phyloP scores from a whole-genome alignment of 2,329 filamentous ascomycete species.

The Trichoderma harzianum region DNA sequence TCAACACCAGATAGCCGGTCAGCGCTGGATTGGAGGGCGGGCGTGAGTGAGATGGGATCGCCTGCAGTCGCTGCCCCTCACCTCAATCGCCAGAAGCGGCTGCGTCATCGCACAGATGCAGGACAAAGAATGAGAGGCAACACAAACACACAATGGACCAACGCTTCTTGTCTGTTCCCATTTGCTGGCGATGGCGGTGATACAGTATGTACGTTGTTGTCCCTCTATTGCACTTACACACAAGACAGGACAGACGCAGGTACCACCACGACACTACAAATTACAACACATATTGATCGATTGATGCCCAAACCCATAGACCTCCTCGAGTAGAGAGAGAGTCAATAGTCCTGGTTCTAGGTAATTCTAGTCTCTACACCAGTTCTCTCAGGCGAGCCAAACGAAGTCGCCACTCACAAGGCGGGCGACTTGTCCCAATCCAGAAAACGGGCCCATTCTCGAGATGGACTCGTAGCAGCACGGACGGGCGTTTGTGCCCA shows the following conservation, averaged over 20 bases:
- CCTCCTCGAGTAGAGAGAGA: neutral
- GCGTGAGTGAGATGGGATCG: neutral
- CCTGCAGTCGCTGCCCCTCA: neutral
- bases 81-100: neutral
- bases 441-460: neutral
- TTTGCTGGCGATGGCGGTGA: neutral
- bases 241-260: neutral
- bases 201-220: neutral
- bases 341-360: neutral
- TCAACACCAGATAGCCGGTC: neutral
- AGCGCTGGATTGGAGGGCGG: neutral
- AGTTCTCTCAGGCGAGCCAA: neutral
- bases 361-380: too few species aligned
- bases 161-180: neutral
- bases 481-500: neutral
- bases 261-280: neutral
- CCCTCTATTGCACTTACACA: neutral
- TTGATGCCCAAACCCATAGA: neutral
- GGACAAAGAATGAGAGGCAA: neutral
- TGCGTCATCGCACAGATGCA: slow-evolving; percentile 8
- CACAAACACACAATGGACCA: neutral
- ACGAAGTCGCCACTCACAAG: neutral
- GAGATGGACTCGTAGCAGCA: neutral
- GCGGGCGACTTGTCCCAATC: neutral
- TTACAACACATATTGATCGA: neutral